Evolutionary conservation across 495 filamentous ascomycete genomes (phyloP), one percentile per base, ranked within the genome.

Genomic region (Cryomyces minteri): DNA sequence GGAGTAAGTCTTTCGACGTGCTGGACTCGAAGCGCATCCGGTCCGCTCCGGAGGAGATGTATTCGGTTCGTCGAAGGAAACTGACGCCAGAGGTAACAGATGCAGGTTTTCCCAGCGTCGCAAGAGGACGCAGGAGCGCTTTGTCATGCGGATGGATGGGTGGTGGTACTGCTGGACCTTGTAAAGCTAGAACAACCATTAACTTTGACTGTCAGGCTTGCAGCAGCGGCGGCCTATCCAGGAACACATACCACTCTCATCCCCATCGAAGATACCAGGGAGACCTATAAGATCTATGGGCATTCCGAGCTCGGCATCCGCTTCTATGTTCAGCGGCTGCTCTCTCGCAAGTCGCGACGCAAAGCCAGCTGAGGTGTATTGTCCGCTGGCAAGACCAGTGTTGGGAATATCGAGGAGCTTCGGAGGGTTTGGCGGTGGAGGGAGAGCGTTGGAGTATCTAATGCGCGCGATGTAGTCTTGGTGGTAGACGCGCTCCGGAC

Each of bases 301-400:
- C 88, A 98, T 95, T 33, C 92, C 90, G 47, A 94, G 75, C 67
- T 96, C 92, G 14, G 87, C 88, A 74, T 98, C 92, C 18, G 87
- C 86, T 61, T 96, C 90, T 43, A 98, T 87, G 49, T 93, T 94
- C 4, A 92, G 66, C n/a, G 87, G 77, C 64, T 96, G 88, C 49
- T 92, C 84, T 51, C 87, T 71, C 1, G 84, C 84, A 48, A 98
- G 63, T 43, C 84, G 79, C 31, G 86, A 88, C 28, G 85, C 83
- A 65, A 93, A 96, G 2, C 73, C 77, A 1, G 88, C 81, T 7
- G 77, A 80, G 10, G 88, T 87, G 60, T 94, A 96, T 54, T 86
- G 79, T 43, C 73, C 76, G 56, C 72, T 75, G 6, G 79, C 69
- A 14, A 95, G 71, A 10, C 92, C 92, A 45, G 82, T 83, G 54